Base-by-base conservation (phyloP, 192 early-diverging fungal species). In the Gonapodya prolifera region DNA sequence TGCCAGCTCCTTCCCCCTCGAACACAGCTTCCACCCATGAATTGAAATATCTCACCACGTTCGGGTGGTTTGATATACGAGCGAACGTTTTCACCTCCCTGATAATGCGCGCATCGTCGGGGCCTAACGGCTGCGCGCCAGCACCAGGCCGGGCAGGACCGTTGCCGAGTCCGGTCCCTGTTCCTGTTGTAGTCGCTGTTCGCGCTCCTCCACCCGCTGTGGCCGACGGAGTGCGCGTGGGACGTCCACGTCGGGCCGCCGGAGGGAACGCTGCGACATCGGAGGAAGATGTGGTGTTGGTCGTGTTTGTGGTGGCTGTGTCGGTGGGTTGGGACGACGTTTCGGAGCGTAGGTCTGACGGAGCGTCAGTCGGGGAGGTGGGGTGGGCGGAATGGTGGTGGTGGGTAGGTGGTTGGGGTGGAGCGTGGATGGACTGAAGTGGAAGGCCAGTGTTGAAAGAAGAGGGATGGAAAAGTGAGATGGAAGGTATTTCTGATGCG, bases 11-110 rank as follows among this genome's bases (percentile, higher is more conserved):
- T 23, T 73, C 71, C 71, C 32, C 71, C 28, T 73, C 71, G 28
- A 18, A 73, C 71, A 73, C 71, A 8, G 85, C 85, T 85, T 99
- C 95, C 1, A 99, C 82, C 97, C 97, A 99, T 33, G 91, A 92
- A 31, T 89, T 87, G 80, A 92, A 96, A 81, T 99, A 99, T 1
- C 97, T 85, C 69, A 99, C 94, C 31, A 99, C 93, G 79, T 98
- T 96, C 28, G 85, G 87, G 83, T 99, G 96, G 70, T 91, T 79
- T 0, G 84, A 84, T 1, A 87, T 78, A 36, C 78, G 69, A 0
- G 86, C 86, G 30, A 87, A 79, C n/a, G 84, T 80, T 69, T 86
- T 87, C 32, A 86, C 82, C 79, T 87, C 86, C 28, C 82, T 75
- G 35, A 87, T 70, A 35, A 87, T 73, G 2, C 85, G 36, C 32